Evolutionary conservation across 2,329 filamentous ascomycete genomes (phyloP), one percentile per base, ranked within the genome.

Genomic region (Hypomyces perniciosus): DNA sequence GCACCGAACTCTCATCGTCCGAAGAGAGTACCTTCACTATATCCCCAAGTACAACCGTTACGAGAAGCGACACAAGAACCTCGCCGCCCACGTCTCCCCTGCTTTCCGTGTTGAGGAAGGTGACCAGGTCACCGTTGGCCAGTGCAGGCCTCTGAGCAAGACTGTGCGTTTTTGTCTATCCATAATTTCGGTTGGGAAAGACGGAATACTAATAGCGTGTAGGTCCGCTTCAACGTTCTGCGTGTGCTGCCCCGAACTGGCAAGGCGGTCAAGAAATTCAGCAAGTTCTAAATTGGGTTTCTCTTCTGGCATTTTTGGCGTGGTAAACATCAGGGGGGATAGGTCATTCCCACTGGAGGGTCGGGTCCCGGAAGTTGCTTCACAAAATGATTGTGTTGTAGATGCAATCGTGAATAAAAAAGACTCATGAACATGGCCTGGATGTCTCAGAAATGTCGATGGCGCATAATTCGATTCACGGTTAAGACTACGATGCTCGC

Each of bases 31-130:
- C 84, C 90, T 99, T 59, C 93, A 99, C 84, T 99, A 89, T 81
- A 88, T 99, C 74, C 91, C 91, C 77, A 99, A 99, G 84, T 99
- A 99, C 86, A 83, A 88, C 74, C 89, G 93, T 86, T 99, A 99
- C 79, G 95, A 99, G 90, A 97, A 96, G 87, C 85, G 93, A 76
- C 93, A 99, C 89, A 96, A 96, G 88, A 99, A 99, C 86, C 84
- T 99, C 63, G 90, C 93, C 70, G 93, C 92, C 65, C 93, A 99
- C 85, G 92, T 97, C 70, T 96, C 91, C 62, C 93, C 93, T 68
- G 92, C 92, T 76, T 99, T 99, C 90, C 93, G 93, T 96, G 91
- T 97, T 68, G 88, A 95, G 82, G 92, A 97, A 75, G 95, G 93
- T 85, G 93, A 99, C 79, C 87, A 92, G 80, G 95, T 99, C 69